Evolutionary conservation across 192 early-diverging fungal genomes (phyloP), one percentile per base, ranked within the genome.

Genomic region (Coemansia asiatica): DNA sequence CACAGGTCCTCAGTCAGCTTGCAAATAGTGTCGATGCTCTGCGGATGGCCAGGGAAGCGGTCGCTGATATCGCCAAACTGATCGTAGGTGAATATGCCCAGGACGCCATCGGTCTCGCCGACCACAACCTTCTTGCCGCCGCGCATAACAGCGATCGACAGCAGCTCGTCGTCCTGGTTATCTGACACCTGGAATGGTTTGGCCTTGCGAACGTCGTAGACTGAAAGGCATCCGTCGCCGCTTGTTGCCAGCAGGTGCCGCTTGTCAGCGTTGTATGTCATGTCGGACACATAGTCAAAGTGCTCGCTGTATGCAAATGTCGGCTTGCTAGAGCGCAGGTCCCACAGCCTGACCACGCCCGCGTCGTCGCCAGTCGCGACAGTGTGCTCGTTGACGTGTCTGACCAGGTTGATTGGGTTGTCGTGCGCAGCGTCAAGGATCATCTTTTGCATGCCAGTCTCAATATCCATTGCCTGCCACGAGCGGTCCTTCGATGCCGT

Each of bases 61-160:
- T 99, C 97, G 18, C 89, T 90, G 58, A 90, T 87, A 65, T 99
- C 96, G 19, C 90, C 92, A 90, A 94, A 99, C 71, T 94, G 83
- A 26, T 90, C 91, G 84, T 89, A 98, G 1, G 88, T 86, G 72
- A 93, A 99, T 29, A 99, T 83, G 53, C 89, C 89, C 21, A 99
- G 65, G 0, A 91, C 86, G 27, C 97, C 97, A 26, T 90, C 89
- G 69, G 97, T 92, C 18, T 92, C 91, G 29, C 97, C 97, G 3
- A 95, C 91, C 2, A 96, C 86, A 8, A 88, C 96, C 72, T 95
- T 96, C 29, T 84, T 85, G 21, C 84, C 85, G 65, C 91, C 86
- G 84, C 92, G 75, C 61, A 83, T 67, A 21, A 69, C 35, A 19
- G 72, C 63, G 19, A 98, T 84, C 23, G 91, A 96, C 48, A 99